phyloP scores from a whole-genome alignment of 192 early-diverging fungal genomes.

The Entomortierella chlamydospora region DNA sequence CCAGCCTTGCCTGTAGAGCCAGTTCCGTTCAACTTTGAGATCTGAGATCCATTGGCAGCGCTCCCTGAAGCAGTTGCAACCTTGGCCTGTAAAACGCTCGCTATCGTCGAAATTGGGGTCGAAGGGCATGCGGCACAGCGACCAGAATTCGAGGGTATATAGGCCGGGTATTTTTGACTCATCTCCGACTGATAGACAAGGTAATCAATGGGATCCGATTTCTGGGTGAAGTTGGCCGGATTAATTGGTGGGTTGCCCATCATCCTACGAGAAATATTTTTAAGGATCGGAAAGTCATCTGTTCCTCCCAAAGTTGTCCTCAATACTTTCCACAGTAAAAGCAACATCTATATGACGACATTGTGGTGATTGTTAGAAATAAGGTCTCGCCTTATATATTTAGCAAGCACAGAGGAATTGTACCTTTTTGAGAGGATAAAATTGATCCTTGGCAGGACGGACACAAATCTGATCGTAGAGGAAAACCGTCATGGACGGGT shows the following conservation, averaged over 20 bases:
- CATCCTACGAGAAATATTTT: slow-evolving; percentile 57
- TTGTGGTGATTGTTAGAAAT: no score
- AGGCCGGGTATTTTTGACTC: slow-evolving; percentile 71
- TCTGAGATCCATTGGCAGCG: slow-evolving; percentile 13
- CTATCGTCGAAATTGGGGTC: slow-evolving; percentile 24
- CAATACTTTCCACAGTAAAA: slow-evolving; percentile 79
- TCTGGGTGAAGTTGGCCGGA: slow-evolving; percentile 46
- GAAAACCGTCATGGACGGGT: slow-evolving; percentile 65
- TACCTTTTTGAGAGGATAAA: slow-evolving; percentile 50
- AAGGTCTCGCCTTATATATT: no score
- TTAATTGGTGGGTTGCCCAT: slow-evolving; percentile 59
- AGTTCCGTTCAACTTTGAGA: slow-evolving; percentile 21
- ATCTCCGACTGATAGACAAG: slow-evolving; percentile 66
- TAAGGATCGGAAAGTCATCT: slow-evolving; percentile 61
- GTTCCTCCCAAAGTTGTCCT: slow-evolving; percentile 68
- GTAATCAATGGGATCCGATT: slow-evolving; percentile 74
- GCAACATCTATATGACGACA: slow-evolving; percentile 61
- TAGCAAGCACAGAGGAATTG: no score
- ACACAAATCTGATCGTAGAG: slow-evolving; percentile 75
- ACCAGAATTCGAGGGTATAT: slow-evolving; percentile 53
- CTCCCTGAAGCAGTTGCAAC: slow-evolving; percentile 7
- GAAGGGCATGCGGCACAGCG: slow-evolving; percentile 16
- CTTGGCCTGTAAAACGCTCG: slow-evolving; percentile 35
- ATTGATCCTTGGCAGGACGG: slow-evolving; percentile 67
- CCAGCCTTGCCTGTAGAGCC: slow-evolving; percentile 1